These are phyloP conservation scores for Oldenlandia corymbosa DNA, from an alignment of 257 asterid species.

Conservation along the genomic window DNA sequence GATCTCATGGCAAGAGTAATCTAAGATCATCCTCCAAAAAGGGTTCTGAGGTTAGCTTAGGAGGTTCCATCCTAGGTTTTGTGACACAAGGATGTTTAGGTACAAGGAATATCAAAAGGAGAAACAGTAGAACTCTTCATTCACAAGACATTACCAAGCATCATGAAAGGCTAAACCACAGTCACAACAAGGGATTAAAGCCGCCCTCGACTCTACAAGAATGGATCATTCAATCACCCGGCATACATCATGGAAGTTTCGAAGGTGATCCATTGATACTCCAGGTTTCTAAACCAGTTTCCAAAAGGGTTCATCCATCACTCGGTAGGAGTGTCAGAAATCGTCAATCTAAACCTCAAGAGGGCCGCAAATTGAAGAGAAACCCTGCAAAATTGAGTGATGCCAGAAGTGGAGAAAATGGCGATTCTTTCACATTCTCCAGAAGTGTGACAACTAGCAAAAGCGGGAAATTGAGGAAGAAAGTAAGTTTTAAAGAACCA, in stretches of 20 bases:
- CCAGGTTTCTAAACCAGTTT: slow-evolving; percentile 18
- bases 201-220: slow-evolving; percentile 33
- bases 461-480: slow-evolving; percentile 41
- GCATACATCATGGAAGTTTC: background rate
- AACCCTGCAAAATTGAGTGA: background rate
- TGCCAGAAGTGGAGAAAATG: slow-evolving; percentile 9
- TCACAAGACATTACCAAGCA: slow-evolving; percentile 14
- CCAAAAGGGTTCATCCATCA: slow-evolving; percentile 40
- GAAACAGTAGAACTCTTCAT: slow-evolving; percentile 9
- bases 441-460: too few relatives aligned
- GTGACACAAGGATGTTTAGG: slow-evolving; percentile 31
- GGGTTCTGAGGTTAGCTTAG: slow-evolving; percentile 12
- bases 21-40: slow-evolving; percentile 11
- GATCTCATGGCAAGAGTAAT: background rate
- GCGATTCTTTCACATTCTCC: slow-evolving; percentile 13
- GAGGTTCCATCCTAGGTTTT: slow-evolving; percentile 16
- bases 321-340: slow-evolving; percentile 11
- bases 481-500: slow-evolving; percentile 52
- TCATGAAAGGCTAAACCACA: background rate
- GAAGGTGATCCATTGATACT: slow-evolving; percentile 11
- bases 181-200: background rate
- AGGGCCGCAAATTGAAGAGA: background rate
- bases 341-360: background rate
- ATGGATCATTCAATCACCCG: slow-evolving; percentile 42
- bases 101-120: slow-evolving; percentile 14